Base-by-base conservation (phyloP, 768 basidiomycete species). In the Wakefieldia striispora region DNA sequence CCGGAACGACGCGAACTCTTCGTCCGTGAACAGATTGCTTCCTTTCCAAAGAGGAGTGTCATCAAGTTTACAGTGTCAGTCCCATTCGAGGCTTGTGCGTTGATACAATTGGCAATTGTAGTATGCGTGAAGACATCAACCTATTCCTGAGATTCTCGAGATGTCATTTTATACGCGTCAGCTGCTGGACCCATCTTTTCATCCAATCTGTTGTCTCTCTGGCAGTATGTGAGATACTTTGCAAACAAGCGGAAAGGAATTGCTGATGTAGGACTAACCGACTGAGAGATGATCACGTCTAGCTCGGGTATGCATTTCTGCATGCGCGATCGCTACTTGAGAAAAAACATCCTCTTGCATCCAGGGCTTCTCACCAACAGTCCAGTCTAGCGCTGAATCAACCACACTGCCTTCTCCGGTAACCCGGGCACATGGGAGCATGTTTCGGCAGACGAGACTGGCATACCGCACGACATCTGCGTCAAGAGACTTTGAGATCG, bases 31-130 rank as follows among this genome's bases (percentile, higher is more conserved):
- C 6, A 91, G 66, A 59, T 20, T 50, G 55, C 47, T 78, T 72
- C 27, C 78, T 86, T 48, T 91, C 85, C 60, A 92, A 90, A 0
- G 88, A 74, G 93, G 43, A 93, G 72, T 1, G 80, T 73, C 62
- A 90, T 80, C 40, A 93, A 68, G 45, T 70, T 75, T 35, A 75
- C 72, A 0, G 81, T 70, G 58, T 94, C 86, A 2, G 31, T 33
- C 31, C 74, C 55, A 0, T 69, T 73, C 36, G 94, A 62, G 0
- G 86, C 83, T 33, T 70, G 73, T 4, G 59, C 27, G 57, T 88
- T 87, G 43, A 91, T 70, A 23, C 81, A 77, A 2, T 67, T 64
- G 0, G 75, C 78, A 40, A 88, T 81, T 0, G 75, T 61, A 1
- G 77, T n/a, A n/a, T n/a, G 68, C 0, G 78, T 77, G 55, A 78